Evolutionary conservation across 2,329 filamentous ascomycete genomes (phyloP).

Genomic region (Ophiobolus disseminans): DNA sequence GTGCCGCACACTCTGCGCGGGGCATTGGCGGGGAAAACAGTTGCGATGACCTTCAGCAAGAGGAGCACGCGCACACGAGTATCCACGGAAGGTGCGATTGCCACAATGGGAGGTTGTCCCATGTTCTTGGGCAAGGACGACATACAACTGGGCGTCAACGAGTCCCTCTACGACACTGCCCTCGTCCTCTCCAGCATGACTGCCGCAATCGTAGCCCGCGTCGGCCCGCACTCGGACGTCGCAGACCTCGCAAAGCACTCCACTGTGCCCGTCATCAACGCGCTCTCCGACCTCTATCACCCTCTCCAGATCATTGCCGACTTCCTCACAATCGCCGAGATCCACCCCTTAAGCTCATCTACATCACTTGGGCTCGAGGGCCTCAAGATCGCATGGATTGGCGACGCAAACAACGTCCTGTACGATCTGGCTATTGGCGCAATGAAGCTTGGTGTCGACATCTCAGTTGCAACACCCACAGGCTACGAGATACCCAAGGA

Average conservation of each 20-base stretch:
- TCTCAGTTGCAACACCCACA: conserved; percentile 84
- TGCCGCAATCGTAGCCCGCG: conserved; percentile 57
- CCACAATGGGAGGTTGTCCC: conserved; percentile 86
- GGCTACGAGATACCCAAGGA: conserved; percentile 80
- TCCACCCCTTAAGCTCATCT: conserved; percentile 62
- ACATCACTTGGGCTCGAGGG: conserved; percentile 74
- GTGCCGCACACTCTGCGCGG: conserved; percentile 66
- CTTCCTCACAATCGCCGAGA: conserved; percentile 87
- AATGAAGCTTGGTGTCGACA: conserved; percentile 83
- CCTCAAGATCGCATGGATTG: conserved; percentile 93
- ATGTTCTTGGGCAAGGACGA: conserved; percentile 98
- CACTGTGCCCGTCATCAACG: conserved; percentile 60
- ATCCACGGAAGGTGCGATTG: conserved; percentile 88
- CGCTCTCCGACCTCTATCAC: conserved; percentile 86
- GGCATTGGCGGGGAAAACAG: conserved; percentile 75
- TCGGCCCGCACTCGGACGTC: conserved; percentile 60
- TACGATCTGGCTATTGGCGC: conserved; percentile 91
- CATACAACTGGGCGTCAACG: conserved; percentile 80
- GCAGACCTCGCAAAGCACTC: conserved; percentile 57
- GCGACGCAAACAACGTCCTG: conserved; percentile 95
- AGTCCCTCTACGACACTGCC: conserved; percentile 9
- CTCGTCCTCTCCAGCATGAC: conserved; percentile 73
- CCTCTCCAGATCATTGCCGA: conserved; percentile 95
- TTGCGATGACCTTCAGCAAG: conserved; percentile 98
- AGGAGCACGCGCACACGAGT: conserved; percentile 91